Evolutionary conservation across 2,329 filamentous ascomycete species (phyloP).

Genomic region (Fusarium brachygibbosum): DNA sequence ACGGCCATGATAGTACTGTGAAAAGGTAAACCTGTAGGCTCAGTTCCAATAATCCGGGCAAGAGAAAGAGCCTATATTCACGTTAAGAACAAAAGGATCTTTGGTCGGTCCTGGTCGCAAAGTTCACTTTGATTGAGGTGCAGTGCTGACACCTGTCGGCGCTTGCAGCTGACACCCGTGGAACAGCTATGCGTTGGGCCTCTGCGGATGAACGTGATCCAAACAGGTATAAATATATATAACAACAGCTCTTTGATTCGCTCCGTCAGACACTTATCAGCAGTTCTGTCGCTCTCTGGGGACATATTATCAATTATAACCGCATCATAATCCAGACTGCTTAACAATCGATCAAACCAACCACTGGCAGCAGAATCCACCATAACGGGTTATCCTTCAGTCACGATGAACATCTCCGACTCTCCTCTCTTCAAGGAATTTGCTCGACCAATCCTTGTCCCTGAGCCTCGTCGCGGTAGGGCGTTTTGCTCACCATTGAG

Average conservation of each 20-base stretch:
- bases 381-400: neutral
- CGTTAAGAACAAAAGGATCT: neutral
- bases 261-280: neutral
- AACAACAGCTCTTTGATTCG: neutral
- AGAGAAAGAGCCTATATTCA: too few species aligned
- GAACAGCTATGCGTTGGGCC: neutral
- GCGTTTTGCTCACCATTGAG: conserved; percentile 17
- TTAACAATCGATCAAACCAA: neutral
- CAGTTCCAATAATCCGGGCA: neutral
- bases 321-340: neutral
- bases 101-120: neutral
- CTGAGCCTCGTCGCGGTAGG: neutral
- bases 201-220: neutral
- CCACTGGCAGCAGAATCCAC: neutral
- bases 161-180: conserved; percentile 12
- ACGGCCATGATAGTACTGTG: neutral
- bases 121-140: neutral
- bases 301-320: neutral
- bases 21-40: neutral
- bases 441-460: conserved; percentile 40
- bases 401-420: conserved; percentile 45
- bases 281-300: neutral
- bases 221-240: neutral
- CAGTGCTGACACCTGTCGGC: conserved; percentile 23
- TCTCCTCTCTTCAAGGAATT: conserved; percentile 48